Evolutionary conservation across 495 filamentous ascomycete genomes (phyloP).

Genomic region (Tuber melanosporum): DNA sequence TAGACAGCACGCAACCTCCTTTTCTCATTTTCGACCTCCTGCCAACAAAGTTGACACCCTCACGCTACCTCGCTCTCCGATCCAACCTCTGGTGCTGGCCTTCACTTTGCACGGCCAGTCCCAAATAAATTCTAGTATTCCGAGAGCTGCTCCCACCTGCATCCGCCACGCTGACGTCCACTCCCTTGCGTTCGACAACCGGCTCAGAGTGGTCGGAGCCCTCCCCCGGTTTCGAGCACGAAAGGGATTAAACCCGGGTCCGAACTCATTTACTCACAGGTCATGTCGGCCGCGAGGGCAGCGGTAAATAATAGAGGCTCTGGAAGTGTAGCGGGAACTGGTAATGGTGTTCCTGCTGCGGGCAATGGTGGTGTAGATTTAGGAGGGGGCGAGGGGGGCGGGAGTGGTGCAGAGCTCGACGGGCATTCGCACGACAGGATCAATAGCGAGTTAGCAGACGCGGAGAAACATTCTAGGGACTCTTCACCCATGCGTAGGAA

Average conservation of each 20-base stretch:
- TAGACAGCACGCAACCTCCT: not conserved
- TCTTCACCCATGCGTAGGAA: constrained; percentile 35
- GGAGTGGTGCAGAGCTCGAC: constrained; percentile 14
- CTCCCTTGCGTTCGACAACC: constrained; percentile 36
- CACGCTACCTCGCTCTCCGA: constrained; percentile 25
- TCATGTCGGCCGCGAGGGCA: constrained; percentile 37
- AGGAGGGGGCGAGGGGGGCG: constrained; percentile 12
- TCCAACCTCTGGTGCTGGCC: constrained; percentile 29
- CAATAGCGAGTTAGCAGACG: constrained; percentile 25
- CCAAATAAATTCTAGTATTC: constrained; percentile 31
- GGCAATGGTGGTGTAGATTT: constrained; percentile 22
- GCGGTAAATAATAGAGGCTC: constrained; percentile 34
- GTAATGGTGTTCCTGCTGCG: constrained; percentile 24
- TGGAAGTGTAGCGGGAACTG: constrained; percentile 24
- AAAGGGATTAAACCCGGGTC: constrained; percentile 34
- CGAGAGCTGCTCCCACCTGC: constrained; percentile 34
- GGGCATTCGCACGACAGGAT: constrained; percentile 26
- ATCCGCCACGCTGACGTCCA: constrained; percentile 35
- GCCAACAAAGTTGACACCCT: constrained; percentile 13
- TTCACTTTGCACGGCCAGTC: constrained; percentile 24
- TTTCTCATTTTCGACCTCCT: not conserved
- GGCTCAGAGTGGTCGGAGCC: constrained; percentile 31
- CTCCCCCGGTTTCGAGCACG: constrained; percentile 18
- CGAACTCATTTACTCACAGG: constrained; percentile 13
- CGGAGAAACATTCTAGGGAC: constrained; percentile 33